phyloP scores from a whole-genome alignment of 768 basidiomycete genomes.

The Tylopilus plumbeoviolaceoides region DNA sequence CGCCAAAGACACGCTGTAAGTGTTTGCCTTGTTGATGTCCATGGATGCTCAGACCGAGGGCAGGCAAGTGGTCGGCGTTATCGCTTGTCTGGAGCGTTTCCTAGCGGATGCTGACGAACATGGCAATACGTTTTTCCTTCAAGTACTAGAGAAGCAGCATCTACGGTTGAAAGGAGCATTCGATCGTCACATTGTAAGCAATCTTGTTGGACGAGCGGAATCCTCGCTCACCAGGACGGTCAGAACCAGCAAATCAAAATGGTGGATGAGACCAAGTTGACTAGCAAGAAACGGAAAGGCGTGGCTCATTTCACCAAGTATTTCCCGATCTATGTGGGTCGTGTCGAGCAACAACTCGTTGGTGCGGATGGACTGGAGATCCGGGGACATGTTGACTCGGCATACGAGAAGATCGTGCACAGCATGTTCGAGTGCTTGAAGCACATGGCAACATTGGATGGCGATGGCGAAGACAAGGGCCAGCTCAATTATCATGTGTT shows the following conservation, averaged over 20 bases:
- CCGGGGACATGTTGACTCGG: slow-evolving; percentile 68
- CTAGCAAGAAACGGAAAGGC: slow-evolving; percentile 89
- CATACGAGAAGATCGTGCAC: slow-evolving; percentile 86
- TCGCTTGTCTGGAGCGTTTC: slow-evolving; percentile 74
- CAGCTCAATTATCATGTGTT: slow-evolving; percentile 96
- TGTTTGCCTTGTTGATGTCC: neutral
- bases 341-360: slow-evolving; percentile 80
- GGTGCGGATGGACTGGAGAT: slow-evolving; percentile 76
- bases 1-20: slow-evolving; percentile 70
- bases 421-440: slow-evolving; percentile 91
- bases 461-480: slow-evolving; percentile 92
- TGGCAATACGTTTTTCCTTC: slow-evolving; percentile 69
- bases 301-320: slow-evolving; percentile 89
- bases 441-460: slow-evolving; percentile 94
- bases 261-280: slow-evolving; percentile 88
- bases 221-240: no score
- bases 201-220: neutral
- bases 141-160: slow-evolving; percentile 79
- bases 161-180: slow-evolving; percentile 69
- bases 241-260: slow-evolving; percentile 84
- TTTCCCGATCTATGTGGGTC: slow-evolving; percentile 84
- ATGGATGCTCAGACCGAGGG: slow-evolving; percentile 4
- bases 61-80: slow-evolving; percentile 84
- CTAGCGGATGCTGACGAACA: slow-evolving; percentile 75
- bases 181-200: slow-evolving; percentile 68